These are phyloP conservation scores for Scenedesmus sp. DNA, from an alignment of 163 green algal species.

Conservation along the genomic window DNA sequence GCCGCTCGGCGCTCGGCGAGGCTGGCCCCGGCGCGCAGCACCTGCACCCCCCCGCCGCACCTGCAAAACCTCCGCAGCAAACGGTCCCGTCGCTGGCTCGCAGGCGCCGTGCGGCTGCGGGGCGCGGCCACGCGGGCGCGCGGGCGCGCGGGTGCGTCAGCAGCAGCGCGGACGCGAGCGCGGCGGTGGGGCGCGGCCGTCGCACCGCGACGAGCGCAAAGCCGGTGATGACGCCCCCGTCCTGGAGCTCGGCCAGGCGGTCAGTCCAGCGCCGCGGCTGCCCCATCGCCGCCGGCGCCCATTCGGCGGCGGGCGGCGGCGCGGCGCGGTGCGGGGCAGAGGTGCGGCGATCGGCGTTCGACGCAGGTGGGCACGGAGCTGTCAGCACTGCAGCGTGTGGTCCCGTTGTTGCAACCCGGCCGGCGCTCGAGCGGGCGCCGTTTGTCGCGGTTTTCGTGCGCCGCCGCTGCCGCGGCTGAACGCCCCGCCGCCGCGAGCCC, in stretches of 20 bases:
- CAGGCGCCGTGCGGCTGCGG: no score
- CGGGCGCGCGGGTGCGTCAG: neutral
- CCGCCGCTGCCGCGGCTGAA: no score
- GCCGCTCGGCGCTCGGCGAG: neutral
- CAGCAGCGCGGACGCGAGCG: neutral
- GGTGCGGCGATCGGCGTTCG: neutral
- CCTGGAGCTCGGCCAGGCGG: neutral
- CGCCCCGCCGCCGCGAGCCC: no score
- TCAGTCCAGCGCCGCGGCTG: neutral
- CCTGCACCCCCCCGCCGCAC: no score
- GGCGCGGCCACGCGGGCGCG: no score
- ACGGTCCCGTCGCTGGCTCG: no score
- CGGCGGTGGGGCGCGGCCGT: neutral
- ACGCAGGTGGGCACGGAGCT: neutral
- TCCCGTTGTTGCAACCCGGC: neutral
- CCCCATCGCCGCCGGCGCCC: neutral
- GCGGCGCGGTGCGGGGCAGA: neutral
- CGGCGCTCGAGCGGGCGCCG: neutral
- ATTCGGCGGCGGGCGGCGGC: no score
- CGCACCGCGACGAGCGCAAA: conserved; percentile 38
- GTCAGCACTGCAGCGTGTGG: neutral
- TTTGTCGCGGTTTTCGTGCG: no score
- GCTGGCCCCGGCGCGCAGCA: no score
- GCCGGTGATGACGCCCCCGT: conserved; percentile 21
- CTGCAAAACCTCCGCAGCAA: no score